Base-by-base conservation (phyloP, 257 asterid genomes). In the Nyctanthes arbortristis region DNA sequence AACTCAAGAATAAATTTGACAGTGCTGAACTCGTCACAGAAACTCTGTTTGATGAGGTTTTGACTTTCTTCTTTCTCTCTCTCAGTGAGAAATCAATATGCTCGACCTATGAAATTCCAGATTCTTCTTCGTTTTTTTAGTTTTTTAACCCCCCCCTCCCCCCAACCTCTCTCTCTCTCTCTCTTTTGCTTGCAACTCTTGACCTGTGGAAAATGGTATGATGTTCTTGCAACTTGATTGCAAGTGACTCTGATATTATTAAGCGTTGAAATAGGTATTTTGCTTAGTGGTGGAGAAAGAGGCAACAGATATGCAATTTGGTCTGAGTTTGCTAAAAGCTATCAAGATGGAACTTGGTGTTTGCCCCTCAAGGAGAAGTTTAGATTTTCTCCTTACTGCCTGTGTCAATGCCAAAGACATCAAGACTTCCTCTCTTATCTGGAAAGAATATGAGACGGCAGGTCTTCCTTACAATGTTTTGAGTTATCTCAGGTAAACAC, bases 331-430 rank as follows among this genome's bases (percentile, higher is more conserved):
- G 79, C 96, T 94, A 74, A 79, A 79, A 74, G 91, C 95, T 75
- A 24, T 88, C 52, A 94, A 89, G 78, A 77, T 80, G 40, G 91
- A 91, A 73, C 66, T 94, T 16, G 83, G 83, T n/a, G 60, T 84
- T 73, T 75, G 45, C 33, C 97, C 96, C 71, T 86, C 99, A 56
- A 80, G 96, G 35, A 87, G 82, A 79, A 68, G 85, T 73, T 88
- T 94, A 32, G 97, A 94, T 81, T 89, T 94, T 86, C 93, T 94
- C 81, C 89, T 94, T 14, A 67, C 84, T 69, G 95, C 97, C 27
- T 89, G 96, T 64, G 85, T 78, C 31, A 72, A 22, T 59, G 85
- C 96, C 40, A 86, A 86, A 68, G 96, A 88, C 78, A 75, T 86
- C 72, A 61, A 80, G 66, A 43, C 86, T 35, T 80, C 93, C 56